phyloP scores from a whole-genome alignment of 2,329 filamentous ascomycete species.

The Ascochyta fabae region DNA sequence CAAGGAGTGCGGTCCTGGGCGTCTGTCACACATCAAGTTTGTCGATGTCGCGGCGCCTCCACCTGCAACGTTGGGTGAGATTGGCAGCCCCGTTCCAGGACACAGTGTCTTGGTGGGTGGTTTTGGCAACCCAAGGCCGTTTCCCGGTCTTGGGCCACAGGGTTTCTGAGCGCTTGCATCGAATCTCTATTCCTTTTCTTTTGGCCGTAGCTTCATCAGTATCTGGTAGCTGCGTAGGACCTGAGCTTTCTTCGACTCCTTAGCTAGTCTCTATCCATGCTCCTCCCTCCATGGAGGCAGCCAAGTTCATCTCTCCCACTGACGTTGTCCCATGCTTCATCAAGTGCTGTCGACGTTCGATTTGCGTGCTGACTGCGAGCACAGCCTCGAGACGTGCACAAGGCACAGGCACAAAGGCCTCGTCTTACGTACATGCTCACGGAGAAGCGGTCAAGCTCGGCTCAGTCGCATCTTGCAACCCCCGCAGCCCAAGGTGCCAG shows the following conservation, averaged over 20 bases:
- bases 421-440: conserved; percentile 14
- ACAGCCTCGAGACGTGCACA: background rate
- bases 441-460: conserved; percentile 18
- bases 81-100: conserved; percentile 55
- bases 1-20: conserved; percentile 57
- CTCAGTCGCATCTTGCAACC: background rate
- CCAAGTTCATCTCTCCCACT: conserved; percentile 26
- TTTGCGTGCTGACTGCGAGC: background rate
- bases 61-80: conserved; percentile 51
- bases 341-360: background rate
- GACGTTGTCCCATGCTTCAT: background rate
- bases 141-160: conserved; percentile 42
- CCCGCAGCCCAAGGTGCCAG: background rate
- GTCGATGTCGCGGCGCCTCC: conserved; percentile 42
- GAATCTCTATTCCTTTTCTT: conserved; percentile 11
- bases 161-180: conserved; percentile 31
- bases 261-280: conserved; percentile 25
- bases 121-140: conserved; percentile 36
- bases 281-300: conserved; percentile 24
- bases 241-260: conserved; percentile 22
- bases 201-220: conserved; percentile 22
- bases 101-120: conserved; percentile 50
- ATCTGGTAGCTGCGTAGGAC: conserved; percentile 21
- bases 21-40: conserved; percentile 53
- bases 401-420: conserved; percentile 1